phyloP scores from a whole-genome alignment of 495 filamentous ascomycete genomes.

The Aeminium ludgeri region DNA sequence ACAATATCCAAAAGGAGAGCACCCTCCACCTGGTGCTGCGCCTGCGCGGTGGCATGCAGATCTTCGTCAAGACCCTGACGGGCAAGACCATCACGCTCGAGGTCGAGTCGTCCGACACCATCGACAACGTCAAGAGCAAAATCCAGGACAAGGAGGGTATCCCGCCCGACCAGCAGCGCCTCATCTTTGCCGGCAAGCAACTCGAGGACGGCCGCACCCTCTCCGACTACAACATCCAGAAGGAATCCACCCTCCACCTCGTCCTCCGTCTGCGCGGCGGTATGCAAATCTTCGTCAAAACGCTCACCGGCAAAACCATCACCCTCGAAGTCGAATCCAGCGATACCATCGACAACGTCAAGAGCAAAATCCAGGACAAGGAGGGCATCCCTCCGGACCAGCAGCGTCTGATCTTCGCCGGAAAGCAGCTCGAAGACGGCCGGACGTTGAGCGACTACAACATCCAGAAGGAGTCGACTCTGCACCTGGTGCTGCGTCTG shows the following conservation, averaged over 20 bases:
- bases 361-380: slow-evolving; percentile 71
- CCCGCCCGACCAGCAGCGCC: slow-evolving; percentile 58
- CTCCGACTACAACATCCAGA: slow-evolving; percentile 61
- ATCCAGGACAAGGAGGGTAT: slow-evolving; percentile 70
- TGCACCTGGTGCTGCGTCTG: slow-evolving; percentile 90
- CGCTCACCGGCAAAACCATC: slow-evolving; percentile 55
- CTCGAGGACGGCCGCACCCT: slow-evolving; percentile 55
- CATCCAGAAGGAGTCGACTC: slow-evolving; percentile 97
- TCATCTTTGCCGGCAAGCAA: slow-evolving; percentile 60
- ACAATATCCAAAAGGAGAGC: slow-evolving; percentile 98
- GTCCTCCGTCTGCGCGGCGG: slow-evolving; percentile 57
- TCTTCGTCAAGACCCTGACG: slow-evolving; percentile 56
- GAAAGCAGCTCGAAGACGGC: slow-evolving; percentile 83
- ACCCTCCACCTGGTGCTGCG: slow-evolving; percentile 92
- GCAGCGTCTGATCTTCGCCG: slow-evolving; percentile 88
- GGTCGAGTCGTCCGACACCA: slow-evolving; percentile 89
- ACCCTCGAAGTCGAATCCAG: slow-evolving; percentile 54
- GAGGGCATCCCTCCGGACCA: slow-evolving; percentile 91
- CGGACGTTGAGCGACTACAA: slow-evolving; percentile 97
- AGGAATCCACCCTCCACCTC: slow-evolving; percentile 53
- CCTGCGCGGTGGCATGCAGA: slow-evolving; percentile 98
- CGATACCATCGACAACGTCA: slow-evolving; percentile 36
- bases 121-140: slow-evolving; percentile 84
- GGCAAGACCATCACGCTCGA: slow-evolving; percentile 98
- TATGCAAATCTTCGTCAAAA: slow-evolving; percentile 64